phyloP scores from a whole-genome alignment of 441 rosid genomes.

The Rhodomyrtus psidioides region DNA sequence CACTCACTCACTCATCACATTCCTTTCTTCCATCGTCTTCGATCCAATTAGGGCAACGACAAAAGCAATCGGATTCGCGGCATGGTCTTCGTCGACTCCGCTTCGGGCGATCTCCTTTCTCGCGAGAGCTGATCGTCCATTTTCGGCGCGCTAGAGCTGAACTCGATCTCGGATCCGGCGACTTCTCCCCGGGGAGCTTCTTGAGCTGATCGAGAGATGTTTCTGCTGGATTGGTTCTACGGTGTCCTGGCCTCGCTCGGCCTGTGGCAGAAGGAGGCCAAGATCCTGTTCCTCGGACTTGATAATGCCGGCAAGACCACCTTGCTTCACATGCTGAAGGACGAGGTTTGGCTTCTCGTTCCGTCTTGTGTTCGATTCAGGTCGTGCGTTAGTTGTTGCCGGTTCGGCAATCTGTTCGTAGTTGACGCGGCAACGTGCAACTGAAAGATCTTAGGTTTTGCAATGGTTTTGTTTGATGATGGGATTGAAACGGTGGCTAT shows the following conservation, averaged over 20 bases:
- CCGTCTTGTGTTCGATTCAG: not conserved
- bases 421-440: not conserved
- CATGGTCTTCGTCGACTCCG: not conserved
- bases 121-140: not conserved
- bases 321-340: slow-evolving; percentile 18
- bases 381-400: not conserved
- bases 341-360: slow-evolving; percentile 2
- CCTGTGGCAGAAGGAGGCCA: slow-evolving; percentile 13
- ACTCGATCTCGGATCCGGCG: not conserved
- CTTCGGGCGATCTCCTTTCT: not conserved
- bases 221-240: slow-evolving; percentile 16
- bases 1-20: not conserved
- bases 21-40: not conserved
- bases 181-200: not conserved
- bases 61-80: not conserved
- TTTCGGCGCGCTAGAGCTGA: not conserved
- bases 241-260: slow-evolving; percentile 15
- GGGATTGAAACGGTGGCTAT: not conserved
- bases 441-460: not conserved
- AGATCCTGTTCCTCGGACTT: slow-evolving; percentile 14
- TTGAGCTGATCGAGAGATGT: not conserved
- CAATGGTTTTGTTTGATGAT: not conserved
- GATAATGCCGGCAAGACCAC: slow-evolving; percentile 19
- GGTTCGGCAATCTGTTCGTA: not conserved
- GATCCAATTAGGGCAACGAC: not conserved